phyloP scores from a whole-genome alignment of 108 stramenopile genomes.

The Cyclotella cryptica region DNA sequence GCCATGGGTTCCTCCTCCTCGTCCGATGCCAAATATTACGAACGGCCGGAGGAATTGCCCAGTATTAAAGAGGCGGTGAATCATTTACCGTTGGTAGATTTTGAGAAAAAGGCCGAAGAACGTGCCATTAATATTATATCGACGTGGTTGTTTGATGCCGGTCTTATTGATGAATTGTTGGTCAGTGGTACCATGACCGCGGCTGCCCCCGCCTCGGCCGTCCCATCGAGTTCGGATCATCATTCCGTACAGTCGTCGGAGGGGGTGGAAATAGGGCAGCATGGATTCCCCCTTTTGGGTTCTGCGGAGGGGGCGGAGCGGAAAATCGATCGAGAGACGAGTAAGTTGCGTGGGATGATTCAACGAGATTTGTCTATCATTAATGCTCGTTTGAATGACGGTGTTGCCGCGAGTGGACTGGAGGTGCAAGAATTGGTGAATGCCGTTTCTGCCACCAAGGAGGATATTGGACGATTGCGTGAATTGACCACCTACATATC shows the following conservation, averaged over 20 bases:
- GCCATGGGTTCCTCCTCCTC: not conserved
- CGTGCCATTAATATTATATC: slow-evolving; percentile 80
- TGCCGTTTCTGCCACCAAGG: slow-evolving; percentile 83
- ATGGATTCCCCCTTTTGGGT: slow-evolving; percentile 72
- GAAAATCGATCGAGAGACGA: slow-evolving; percentile 92
- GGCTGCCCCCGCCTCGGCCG: not conserved
- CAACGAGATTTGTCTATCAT: slow-evolving; percentile 79
- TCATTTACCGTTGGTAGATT: slow-evolving; percentile 71
- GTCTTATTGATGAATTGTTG: slow-evolving; percentile 86
- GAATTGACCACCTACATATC: slow-evolving; percentile 88
- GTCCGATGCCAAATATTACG: slow-evolving; percentile 50
- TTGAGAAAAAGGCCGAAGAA: slow-evolving; percentile 87
- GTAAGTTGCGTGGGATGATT: slow-evolving; percentile 69
- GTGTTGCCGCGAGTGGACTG: slow-evolving; percentile 83
- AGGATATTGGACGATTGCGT: slow-evolving; percentile 80
- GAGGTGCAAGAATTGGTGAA: slow-evolving; percentile 92
- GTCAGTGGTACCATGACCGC: slow-evolving; percentile 69
- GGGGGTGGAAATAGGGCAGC: slow-evolving; percentile 76
- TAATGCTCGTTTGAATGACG: slow-evolving; percentile 87
- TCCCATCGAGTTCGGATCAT: not conserved
- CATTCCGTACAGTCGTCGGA: slow-evolving; percentile 43
- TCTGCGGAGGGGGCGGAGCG: slow-evolving; percentile 54
- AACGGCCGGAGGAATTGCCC: slow-evolving; percentile 79
- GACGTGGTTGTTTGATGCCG: slow-evolving; percentile 90
- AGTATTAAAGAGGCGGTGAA: slow-evolving; percentile 83